phyloP scores from a whole-genome alignment of 257 asterid genomes.

The Rhazya stricta region DNA sequence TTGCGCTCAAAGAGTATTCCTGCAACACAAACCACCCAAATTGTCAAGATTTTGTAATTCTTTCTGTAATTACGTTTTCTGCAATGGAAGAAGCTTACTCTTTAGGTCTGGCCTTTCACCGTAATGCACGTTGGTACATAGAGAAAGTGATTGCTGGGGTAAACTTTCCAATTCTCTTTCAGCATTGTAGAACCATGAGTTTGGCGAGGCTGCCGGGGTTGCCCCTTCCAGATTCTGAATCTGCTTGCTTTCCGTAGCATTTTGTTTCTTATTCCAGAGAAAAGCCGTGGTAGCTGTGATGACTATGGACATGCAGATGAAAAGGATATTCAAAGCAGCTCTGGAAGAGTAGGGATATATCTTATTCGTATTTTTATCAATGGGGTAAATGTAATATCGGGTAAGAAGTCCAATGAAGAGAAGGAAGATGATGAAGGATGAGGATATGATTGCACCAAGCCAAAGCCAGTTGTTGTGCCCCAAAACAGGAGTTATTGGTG shows the following conservation, averaged over 20 bases:
- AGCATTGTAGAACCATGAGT: slow-evolving; percentile 44
- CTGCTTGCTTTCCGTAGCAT: slow-evolving; percentile 37
- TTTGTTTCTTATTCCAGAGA: slow-evolving; percentile 50
- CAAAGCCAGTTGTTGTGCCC: slow-evolving; percentile 65
- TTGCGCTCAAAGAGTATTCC: slow-evolving; percentile 59
- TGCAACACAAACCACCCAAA: slow-evolving; percentile 15
- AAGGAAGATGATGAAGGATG: slow-evolving; percentile 62
- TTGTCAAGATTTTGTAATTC: neutral
- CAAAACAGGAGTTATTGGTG: slow-evolving; percentile 50
- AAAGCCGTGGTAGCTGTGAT: slow-evolving; percentile 40
- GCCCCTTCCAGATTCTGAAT: slow-evolving; percentile 57
- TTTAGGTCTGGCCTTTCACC: slow-evolving; percentile 80
- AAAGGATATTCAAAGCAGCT: slow-evolving; percentile 34
- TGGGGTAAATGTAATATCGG: slow-evolving; percentile 53
- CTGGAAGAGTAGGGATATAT: slow-evolving; percentile 35
- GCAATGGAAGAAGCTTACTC: slow-evolving; percentile 35
- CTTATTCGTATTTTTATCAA: slow-evolving; percentile 49
- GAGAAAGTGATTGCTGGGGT: slow-evolving; percentile 43
- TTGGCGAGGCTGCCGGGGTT: slow-evolving; percentile 53
- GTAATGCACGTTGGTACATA: slow-evolving; percentile 59
- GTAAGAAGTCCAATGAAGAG: slow-evolving; percentile 42
- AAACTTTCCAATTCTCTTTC: slow-evolving; percentile 79
- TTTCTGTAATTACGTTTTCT: neutral
- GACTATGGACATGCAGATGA: slow-evolving; percentile 44
- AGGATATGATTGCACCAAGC: slow-evolving; percentile 54